Evolutionary conservation across 805 yeast genomes (phyloP).

Genomic region (Teunomyces aglyptinius): DNA sequence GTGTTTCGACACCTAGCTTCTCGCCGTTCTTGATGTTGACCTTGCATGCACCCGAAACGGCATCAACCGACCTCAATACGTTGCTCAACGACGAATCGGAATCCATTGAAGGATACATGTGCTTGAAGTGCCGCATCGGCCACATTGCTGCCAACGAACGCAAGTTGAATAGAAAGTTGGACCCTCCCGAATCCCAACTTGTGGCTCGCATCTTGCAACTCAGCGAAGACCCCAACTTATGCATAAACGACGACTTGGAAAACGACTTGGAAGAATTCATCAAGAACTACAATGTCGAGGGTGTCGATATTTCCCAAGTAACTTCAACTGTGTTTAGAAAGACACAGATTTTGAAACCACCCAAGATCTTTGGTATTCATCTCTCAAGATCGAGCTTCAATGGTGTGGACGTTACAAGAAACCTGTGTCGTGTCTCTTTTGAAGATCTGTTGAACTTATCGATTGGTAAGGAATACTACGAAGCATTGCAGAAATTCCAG

Average conservation of each 20-base stretch:
- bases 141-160: conserved; percentile 30
- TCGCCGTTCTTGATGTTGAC: conserved; percentile 71
- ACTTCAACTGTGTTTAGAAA: conserved; percentile 68
- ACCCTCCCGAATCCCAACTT: conserved; percentile 25
- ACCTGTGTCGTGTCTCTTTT: conserved; percentile 68
- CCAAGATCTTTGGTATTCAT: conserved; percentile 75
- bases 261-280: conserved; percentile 48
- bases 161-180: conserved; percentile 13
- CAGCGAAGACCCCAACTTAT: conserved; percentile 33
- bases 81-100: conserved; percentile 62
- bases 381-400: conserved; percentile 78
- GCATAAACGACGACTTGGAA: conserved; percentile 67
- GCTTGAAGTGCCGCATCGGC: conserved; percentile 62
- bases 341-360: conserved; percentile 60
- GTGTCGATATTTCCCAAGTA: conserved; percentile 44
- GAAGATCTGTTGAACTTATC: conserved; percentile 52
- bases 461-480: conserved; percentile 44
- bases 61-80: conserved; percentile 46
- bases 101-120: conserved; percentile 75
- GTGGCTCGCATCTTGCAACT: conserved; percentile 36
- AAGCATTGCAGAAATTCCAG: conserved; percentile 36
- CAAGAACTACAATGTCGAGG: conserved; percentile 42
- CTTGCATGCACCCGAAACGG: conserved; percentile 64
- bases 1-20: conserved; percentile 54
- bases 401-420: conserved; percentile 66